Base-by-base conservation (phyloP, 1,139 yeast genomes). In the Candida gigantensis region DNA sequence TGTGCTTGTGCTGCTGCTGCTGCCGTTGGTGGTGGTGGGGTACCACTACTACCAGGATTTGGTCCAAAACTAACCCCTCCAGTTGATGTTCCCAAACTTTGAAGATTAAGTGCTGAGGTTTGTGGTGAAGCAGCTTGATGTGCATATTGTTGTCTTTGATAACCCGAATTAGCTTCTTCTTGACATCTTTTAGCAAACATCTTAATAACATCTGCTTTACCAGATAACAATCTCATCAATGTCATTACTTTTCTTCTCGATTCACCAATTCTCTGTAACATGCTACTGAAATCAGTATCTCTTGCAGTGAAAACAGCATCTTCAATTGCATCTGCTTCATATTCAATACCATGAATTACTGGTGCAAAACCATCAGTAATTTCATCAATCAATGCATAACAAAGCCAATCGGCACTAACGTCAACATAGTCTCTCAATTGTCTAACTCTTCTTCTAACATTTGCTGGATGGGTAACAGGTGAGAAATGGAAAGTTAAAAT, bases 171-270 rank as follows among this genome's bases (percentile, higher is more conserved):
- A 4, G 60, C 50, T 41, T 65, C 57, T 43, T 92, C 97, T 51
- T 85, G 94, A 61, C 97, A 90, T 55, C 98, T 75, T 57, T 92
- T 92, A 26, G 97, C 95, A 71, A 92, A 89, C 95, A 90, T 92
- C 54, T 87, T 86, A 52, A 92, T 88, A 41, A 92, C 98, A 60
- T 94, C 98, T 0, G 98, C 97, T 59, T 92, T 92, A 44, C 96
- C 96, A 18, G 95, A 82, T 36, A 92, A 71, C 44, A 92, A 69
- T 52, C 98, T 74, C 86, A 92, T 82, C 55, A 92, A 68, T 12
- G 43, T 84, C 96, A 89, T 89, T 26, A 88, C 92, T 55, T 83
- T 84, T 46, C 90, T 73, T 56, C 97, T 77, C 14, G 95, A 80
- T 53, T 86, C 90, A 39, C 96, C 96, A 49, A 89, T 86, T 45